A percentile compares a stretch with the other conserved stretches of the same genome.
These are phyloP conservation scores for Cercophora scortea DNA, from an alignment of 495 filamentous ascomycete genomes.

Conservation along the genomic window DNA sequence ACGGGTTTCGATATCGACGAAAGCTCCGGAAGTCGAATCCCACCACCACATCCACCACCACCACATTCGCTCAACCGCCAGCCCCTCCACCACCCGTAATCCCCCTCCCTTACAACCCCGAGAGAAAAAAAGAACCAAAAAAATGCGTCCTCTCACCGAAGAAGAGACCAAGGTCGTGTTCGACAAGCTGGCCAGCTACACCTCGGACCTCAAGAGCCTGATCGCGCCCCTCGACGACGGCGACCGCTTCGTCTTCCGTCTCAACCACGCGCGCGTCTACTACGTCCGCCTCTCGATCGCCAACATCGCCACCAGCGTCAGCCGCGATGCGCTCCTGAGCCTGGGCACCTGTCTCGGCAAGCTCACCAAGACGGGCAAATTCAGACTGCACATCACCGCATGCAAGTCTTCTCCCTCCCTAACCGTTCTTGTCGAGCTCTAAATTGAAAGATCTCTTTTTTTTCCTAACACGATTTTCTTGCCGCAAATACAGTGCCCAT, in stretches of 20 bases:
- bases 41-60: no score
- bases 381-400: conserved; percentile 74
- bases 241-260: conserved; percentile 78
- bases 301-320: conserved; percentile 79
- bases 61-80: no score
- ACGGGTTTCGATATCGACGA: no score
- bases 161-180: conserved; percentile 66
- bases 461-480: background rate
- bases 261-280: conserved; percentile 63
- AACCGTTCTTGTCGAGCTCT: background rate
- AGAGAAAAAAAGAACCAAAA: conserved; percentile 11
- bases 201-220: conserved; percentile 56
- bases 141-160: conserved; percentile 70
- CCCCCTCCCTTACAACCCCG: background rate
- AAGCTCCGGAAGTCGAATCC: no score
- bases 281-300: conserved; percentile 81
- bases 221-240: conserved; percentile 64
- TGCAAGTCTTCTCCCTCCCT: conserved; percentile 9
- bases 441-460: background rate
- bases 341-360: conserved; percentile 80
- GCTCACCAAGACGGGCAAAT: conserved; percentile 90
- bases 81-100: no score
- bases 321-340: conserved; percentile 69
- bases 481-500: conserved; percentile 47
- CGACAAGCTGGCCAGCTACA: conserved; percentile 47